Evolutionary conservation across 2,329 filamentous ascomycete species (phyloP), one percentile per base, ranked within the genome.

Genomic region (Diaporthe ilicicola): DNA sequence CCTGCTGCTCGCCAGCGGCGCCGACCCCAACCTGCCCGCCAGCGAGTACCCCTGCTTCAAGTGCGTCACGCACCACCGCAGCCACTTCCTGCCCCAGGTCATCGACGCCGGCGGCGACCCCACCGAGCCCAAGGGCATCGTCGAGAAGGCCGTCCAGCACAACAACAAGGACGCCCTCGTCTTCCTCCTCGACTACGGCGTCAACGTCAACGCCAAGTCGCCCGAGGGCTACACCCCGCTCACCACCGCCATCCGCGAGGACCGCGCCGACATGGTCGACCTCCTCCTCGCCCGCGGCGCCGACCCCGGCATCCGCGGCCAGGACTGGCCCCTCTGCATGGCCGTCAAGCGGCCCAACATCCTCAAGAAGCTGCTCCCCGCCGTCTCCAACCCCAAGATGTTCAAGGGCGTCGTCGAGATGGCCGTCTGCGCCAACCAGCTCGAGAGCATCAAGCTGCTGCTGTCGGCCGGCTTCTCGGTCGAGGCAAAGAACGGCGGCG

Each of bases 261-360:
- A 89, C 76, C 85, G 86, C 2, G 76, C 83, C 29, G 89, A 91
- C 7, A 83, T 91, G 74, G 85, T 92, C 27, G 88, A 91, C 48
- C 78, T 87, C 13, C 83, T 92, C 1, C 82, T 92, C 8, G 78
- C 82, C 4, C 84, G 87, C 34, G 90, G 90, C 13, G 90, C 89
- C 0, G 88, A 91, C 72, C 88, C 90, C 5, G 87, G 88, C 68
- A 81, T 91, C 22, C 85, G 90, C 17, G 91, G 91, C 42, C 84
- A 91, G 75, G 90, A 93, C 76, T 93, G 91, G 91, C 91, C 91
- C 0, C 84, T 93, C 13, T 90, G 87, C 78, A 90, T 93, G 88
- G 90, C 91, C 0, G 90, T 92, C 62, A 85, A 84, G 72, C 86
- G 89, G 44, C 90, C 91, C 0, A 78, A 79, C 0, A 86, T 93